Evolutionary conservation across 768 basidiomycete genomes (phyloP), one percentile per base, ranked within the genome.

Genomic region (Solioccasus polychromus): DNA sequence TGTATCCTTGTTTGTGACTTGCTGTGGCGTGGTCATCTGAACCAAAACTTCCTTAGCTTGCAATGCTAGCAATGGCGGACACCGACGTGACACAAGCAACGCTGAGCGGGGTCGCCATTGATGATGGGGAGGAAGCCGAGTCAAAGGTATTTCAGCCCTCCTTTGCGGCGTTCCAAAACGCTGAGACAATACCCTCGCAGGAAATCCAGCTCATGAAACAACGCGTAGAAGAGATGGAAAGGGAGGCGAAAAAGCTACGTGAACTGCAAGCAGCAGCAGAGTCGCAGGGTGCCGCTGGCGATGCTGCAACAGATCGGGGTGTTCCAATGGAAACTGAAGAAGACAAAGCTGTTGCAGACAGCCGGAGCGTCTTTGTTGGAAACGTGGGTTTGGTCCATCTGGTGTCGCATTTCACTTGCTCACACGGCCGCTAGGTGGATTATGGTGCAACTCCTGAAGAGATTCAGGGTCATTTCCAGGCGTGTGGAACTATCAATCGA

Each of bases 391-490:
- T 40, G 44, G 46, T 23, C n/a, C 53, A 44, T 35, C 49, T 22
- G 22, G 40, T 38, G 20, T 26, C 22, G 41, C 15, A 31, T 42
- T 36, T 31, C 36, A 20, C 52, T 48, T 42, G 50, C 39, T 44
- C 44, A 44, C 28, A 48, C 47, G 36, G 42, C 38, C n/a, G 39
- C 25, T 32, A 99, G 96, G 96, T 99, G 46, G 96, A 99, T 73
- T 99, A 98, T 66, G 78, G 83, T 42, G 88, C 95, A 10, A 96
- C 96, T 14, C 96, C 96, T 15, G 96, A 98, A 69, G 96, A 99
- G 65, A 93, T 99, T 39, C 96, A 98, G 71, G 82, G 77, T 15
- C 95, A 98, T 67, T 99, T 99, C 72, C 89, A 93, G 64, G 85
- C 94, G 14, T 98, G 94, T 62, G 96, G 96, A 6, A 92, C 89